Base-by-base conservation (phyloP, 106 monocot species). In the Dendrobium huoshanense region DNA sequence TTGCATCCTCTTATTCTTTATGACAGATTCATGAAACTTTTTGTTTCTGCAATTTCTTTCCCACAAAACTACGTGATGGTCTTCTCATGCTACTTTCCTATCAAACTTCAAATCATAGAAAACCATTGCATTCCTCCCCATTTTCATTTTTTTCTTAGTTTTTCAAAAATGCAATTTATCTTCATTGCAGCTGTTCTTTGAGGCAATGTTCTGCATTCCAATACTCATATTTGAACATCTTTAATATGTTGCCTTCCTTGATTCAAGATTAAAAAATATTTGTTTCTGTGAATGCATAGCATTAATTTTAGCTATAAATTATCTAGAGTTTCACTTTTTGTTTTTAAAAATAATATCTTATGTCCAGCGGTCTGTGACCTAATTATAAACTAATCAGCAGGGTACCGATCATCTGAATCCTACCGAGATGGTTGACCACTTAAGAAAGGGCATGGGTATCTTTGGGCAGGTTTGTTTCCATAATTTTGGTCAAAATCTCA, bases 351-450 rank as follows among this genome's bases (percentile, higher is more conserved):
- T 61, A 8, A 61, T 61, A 58, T 61, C n/a, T n/a, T 41, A 47
- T 76, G n/a, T 27, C 18, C 13, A 2, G 9, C 43, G 51, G 6
- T 41, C 54, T 59, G 37, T 68, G 6, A 44, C 33, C 4, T 55
- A 29, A 22, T 77, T 64, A 48, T 40, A 59, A 15, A 43, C 55
- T 16, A 24, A 77, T 77, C n/a, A 73, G 61, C 80, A 93, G 90
- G 77, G 61, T n/a, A 73, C 58, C 55, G 75, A 83, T 9, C 55
- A 68, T 40, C 78, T 94, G 73, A 83, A 87, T 64, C 87, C 97
- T 81, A 51, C 59, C 68, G 85, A 88, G 85, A 92, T 97, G 89
- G 78, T 97, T 84, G 88, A 94, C 48, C 97, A 97, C 88, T 86
- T 94, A 37, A 86, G 83, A 55, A 75, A 79, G 47, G 90, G 89